Percentiles rank a stretch among this genome's conserved stretches.
Evolutionary conservation across 768 basidiomycete species (phyloP).

Genomic region (Brasilioporus rufonigricans): DNA sequence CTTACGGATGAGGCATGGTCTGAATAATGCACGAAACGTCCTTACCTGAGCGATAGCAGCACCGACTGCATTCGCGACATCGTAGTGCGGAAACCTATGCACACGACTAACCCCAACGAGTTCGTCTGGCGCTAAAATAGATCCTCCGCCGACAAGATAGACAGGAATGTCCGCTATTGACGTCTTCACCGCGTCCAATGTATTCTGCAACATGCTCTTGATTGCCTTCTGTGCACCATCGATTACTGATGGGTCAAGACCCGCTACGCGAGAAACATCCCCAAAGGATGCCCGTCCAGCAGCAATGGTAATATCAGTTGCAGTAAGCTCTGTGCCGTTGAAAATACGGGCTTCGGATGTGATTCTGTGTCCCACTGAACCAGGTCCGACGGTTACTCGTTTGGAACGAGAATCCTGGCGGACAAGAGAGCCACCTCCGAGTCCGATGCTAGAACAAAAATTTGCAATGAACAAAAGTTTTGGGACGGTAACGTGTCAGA

Average conservation of each 20-base stretch:
- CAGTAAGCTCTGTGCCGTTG: conserved; percentile 54
- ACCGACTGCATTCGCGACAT: conserved; percentile 63
- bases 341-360: conserved; percentile 51
- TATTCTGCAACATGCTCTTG: conserved; percentile 43
- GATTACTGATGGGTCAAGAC: conserved; percentile 26
- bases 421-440: conserved; percentile 63
- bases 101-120: conserved; percentile 53
- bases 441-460: conserved; percentile 44
- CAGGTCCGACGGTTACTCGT: conserved; percentile 55
- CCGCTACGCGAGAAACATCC: conserved; percentile 21
- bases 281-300: conserved; percentile 32
- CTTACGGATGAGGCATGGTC: conserved; percentile 5
- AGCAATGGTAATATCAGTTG: conserved; percentile 60
- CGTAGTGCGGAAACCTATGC: conserved; percentile 47
- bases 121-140: conserved; percentile 51
- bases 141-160: conserved; percentile 65
- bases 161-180: conserved; percentile 53
- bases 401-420: conserved; percentile 32
- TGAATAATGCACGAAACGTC: neutral
- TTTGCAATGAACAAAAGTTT: neutral
- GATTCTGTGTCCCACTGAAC: conserved; percentile 60
- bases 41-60: conserved; percentile 45
- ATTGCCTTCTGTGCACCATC: conserved; percentile 40
- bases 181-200: conserved; percentile 65
- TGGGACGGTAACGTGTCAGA: neutral